Conservation (phyloP, 495 filamentous ascomycete species). For the Lasiosphaeria miniovina region DNA sequence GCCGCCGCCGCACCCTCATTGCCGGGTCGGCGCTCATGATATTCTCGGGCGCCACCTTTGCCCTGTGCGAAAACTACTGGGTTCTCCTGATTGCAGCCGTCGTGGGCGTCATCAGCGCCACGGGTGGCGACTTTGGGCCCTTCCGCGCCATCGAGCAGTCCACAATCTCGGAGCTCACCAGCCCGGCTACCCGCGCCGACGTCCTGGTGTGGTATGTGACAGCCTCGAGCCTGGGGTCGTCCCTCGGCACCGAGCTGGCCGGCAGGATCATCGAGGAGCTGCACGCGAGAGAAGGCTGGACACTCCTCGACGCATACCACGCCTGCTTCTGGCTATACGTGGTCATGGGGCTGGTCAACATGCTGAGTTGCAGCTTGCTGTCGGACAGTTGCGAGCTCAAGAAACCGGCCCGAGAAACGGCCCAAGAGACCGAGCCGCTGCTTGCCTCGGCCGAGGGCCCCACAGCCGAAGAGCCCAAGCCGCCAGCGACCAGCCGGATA, state of each 20-base stretch:
- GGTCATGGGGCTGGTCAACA: constrained; percentile 35
- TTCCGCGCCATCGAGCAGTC: constrained; percentile 86
- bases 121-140: constrained; percentile 75
- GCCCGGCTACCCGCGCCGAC: constrained; percentile 60
- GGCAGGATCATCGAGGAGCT: constrained; percentile 38
- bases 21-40: constrained; percentile 69
- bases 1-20: constrained; percentile 63
- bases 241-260: constrained; percentile 33
- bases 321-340: constrained; percentile 38
- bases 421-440: constrained; percentile 14
- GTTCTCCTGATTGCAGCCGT: constrained; percentile 70
- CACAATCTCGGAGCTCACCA: constrained; percentile 68
- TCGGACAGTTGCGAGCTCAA: constrained; percentile 37
- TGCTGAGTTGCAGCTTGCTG: constrained; percentile 29
- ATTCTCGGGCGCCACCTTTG: constrained; percentile 65
- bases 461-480: constrained; percentile 1
- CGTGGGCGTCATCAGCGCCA: constrained; percentile 78
- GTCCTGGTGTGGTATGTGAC: constrained; percentile 83
- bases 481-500: constrained; percentile 3
- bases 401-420: constrained; percentile 3
- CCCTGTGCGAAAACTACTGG: constrained; percentile 67
- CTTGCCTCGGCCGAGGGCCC: not conserved
- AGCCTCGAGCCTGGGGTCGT: constrained; percentile 29
- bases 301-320: constrained; percentile 36
- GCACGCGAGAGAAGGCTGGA: constrained; percentile 31